A percentile compares a stretch with the other conserved stretches of the same genome.
phyloP scores from a whole-genome alignment of 768 basidiomycete species.

The Tricholoma sp. region DNA sequence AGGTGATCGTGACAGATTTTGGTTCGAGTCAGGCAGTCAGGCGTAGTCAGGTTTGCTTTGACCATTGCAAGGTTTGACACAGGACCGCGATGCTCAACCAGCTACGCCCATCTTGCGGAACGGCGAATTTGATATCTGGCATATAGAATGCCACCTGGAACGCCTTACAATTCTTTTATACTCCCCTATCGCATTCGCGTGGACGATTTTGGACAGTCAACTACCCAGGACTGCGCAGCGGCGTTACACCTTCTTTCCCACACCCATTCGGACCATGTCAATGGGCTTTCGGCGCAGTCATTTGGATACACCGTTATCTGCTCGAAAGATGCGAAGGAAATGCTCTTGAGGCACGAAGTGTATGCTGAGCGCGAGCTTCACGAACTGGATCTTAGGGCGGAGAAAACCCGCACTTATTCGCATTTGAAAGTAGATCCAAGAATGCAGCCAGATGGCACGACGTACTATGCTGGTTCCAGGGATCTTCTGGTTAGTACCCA shows the following conservation, averaged over 20 bases:
- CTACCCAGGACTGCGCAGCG: slow-evolving; percentile 29
- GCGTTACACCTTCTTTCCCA: slow-evolving; percentile 80
- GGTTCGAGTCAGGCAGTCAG: no score
- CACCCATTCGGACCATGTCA: slow-evolving; percentile 85
- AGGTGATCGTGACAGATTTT: neutral
- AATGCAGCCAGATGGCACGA: slow-evolving; percentile 39
- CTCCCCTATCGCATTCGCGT: slow-evolving; percentile 81
- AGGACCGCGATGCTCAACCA: neutral
- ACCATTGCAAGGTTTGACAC: neutral
- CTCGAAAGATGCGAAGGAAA: slow-evolving; percentile 79
- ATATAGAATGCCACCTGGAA: slow-evolving; percentile 64
- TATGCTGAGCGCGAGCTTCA: slow-evolving; percentile 57
- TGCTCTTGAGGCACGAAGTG: slow-evolving; percentile 77
- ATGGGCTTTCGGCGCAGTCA: slow-evolving; percentile 68
- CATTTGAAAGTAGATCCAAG: slow-evolving; percentile 62
- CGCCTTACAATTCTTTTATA: slow-evolving; percentile 73
- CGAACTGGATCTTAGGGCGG: slow-evolving; percentile 43
- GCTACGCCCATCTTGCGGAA: neutral
- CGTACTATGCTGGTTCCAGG: slow-evolving; percentile 47
- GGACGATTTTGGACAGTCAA: slow-evolving; percentile 64
- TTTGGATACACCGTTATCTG: slow-evolving; percentile 74
- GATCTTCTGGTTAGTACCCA: slow-evolving; percentile 58
- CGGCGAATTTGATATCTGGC: neutral
- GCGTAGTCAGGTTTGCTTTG: neutral
- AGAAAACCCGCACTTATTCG: slow-evolving; percentile 53